Base-by-base conservation (phyloP, 2,329 filamentous ascomycete species). In the Sporothrix inflata region DNA sequence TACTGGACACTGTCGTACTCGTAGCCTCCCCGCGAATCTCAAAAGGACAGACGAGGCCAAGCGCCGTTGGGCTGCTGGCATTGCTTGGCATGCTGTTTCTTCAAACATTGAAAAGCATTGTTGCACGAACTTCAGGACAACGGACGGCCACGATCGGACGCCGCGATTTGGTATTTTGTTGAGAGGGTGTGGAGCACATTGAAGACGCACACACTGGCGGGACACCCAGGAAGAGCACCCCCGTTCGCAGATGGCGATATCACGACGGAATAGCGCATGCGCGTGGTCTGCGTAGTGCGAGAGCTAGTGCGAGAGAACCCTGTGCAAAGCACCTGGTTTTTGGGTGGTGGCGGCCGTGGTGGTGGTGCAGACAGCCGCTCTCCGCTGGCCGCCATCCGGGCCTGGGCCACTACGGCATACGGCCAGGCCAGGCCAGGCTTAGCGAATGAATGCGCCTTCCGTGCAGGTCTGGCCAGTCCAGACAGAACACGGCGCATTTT, bases 201-300 rank as follows among this genome's bases (percentile, higher is more conserved):
- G 21, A 40, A 60, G 34, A 60, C 47, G 30, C 45, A 42, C 27
- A 40, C 51, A 69, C 3, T 24, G 30, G 14, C 49, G 21, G 14
- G 30, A 27, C 55, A 38, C 30, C 34, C 38, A 69, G 34, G 49
- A 55, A 19, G 49, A 42, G 34, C 21, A 45, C 3, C 66, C 51
- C 67, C 14, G 40, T 61, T 61, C 42, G 68, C 40, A 49, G 53
- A 70, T 49, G 53, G 11, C 51, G 63, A 68, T 57, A 68, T 72
- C 70, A 72, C 70, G 70, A 63, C 70, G 53, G 42, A 42, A 55
- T 72, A 72, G 70, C 70, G 65, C 63, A 72, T 69, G 71, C 71
- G 65, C 49, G 65, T 69, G 45, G 57, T 53, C 8, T 27, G 38
- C 49, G 51, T 72, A 68, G 63, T 53, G 61, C 40, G 16, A 24